Evolutionary conservation across 2,329 filamentous ascomycete species (phyloP).

Genomic region (Arthrobotrys musiformis): DNA sequence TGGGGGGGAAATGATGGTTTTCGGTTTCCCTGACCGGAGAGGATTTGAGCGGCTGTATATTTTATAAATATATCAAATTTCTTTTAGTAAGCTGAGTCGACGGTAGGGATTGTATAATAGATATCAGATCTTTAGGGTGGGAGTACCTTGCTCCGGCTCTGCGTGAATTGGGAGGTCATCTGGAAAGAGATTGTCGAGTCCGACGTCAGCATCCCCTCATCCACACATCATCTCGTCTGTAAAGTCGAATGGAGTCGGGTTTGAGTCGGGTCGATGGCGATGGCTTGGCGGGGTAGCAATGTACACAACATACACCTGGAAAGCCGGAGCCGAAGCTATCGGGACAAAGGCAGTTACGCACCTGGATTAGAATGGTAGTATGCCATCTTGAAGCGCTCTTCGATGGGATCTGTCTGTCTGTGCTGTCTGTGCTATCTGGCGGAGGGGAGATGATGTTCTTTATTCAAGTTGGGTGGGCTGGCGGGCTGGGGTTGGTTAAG

Average conservation of each 20-base stretch:
- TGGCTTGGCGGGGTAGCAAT: slow-evolving; percentile 50
- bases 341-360: slow-evolving; percentile 5
- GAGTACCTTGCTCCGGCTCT: slow-evolving; percentile 52
- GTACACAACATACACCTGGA: too few relatives aligned
- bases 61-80: not conserved
- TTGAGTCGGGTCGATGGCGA: slow-evolving; percentile 11
- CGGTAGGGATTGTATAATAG: not conserved
- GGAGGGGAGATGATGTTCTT: slow-evolving; percentile 1
- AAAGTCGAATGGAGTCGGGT: slow-evolving; percentile 1
- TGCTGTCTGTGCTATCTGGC: not conserved
- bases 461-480: slow-evolving; percentile 21
- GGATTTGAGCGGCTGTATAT: slow-evolving; percentile 44
- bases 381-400: slow-evolving; percentile 33
- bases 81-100: not conserved
- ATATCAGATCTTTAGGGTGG: not conserved
- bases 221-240: not conserved
- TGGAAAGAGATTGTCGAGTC: slow-evolving; percentile 5
- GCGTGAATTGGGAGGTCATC: slow-evolving; percentile 54
- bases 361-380: slow-evolving; percentile 55
- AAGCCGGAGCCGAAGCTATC: slow-evolving; percentile 6
- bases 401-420: not conserved
- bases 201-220: slow-evolving; percentile 33
- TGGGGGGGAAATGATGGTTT: slow-evolving; percentile 11
- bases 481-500: slow-evolving; percentile 34
- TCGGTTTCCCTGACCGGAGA: slow-evolving; percentile 25